phyloP scores from a whole-genome alignment of 2,329 filamentous ascomycete species.

The Didymella pomorum region DNA sequence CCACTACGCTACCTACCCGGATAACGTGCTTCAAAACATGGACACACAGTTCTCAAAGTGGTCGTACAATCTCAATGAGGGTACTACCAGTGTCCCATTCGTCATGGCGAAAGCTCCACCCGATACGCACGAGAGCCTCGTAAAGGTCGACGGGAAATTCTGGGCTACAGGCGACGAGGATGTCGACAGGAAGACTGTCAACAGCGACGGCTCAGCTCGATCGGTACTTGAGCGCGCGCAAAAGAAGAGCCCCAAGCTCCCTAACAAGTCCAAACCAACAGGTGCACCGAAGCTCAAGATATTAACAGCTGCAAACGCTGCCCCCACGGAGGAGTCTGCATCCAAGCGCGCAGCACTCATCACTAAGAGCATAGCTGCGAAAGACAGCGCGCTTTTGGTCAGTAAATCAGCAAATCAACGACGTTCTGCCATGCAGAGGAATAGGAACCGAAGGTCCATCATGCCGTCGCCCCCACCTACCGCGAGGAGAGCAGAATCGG shows the following conservation, averaged over 20 bases:
- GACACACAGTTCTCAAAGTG: slow-evolving; percentile 19
- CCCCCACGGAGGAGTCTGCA: not conserved
- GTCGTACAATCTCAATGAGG: slow-evolving; percentile 13
- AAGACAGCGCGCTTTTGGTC: slow-evolving; percentile 2
- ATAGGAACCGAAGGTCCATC: slow-evolving; percentile 17
- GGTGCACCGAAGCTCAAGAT: not conserved
- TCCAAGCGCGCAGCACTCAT: slow-evolving; percentile 18
- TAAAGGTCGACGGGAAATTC: not conserved
- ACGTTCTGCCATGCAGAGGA: slow-evolving; percentile 13
- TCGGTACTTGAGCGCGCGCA: not conserved
- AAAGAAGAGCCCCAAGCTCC: not conserved
- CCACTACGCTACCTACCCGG: slow-evolving; percentile 1
- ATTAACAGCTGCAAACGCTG: not conserved
- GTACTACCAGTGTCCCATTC: slow-evolving; percentile 9
- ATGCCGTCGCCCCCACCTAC: slow-evolving; percentile 13
- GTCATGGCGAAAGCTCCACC: slow-evolving; percentile 11
- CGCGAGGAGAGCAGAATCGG: not conserved
- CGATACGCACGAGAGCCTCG: slow-evolving; percentile 11
- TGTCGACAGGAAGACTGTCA: not conserved
- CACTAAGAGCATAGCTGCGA: slow-evolving; percentile 6
- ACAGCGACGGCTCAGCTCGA: not conserved
- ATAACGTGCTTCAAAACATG: slow-evolving; percentile 11
- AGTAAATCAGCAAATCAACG: slow-evolving; percentile 14
- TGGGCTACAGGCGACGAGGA: slow-evolving; percentile 1
- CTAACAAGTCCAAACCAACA: not conserved